A percentile compares a stretch with the other conserved stretches of the same genome.
These are phyloP conservation scores for Metschnikowia koreensis DNA, from an alignment of 805 yeast species.

Conservation along the genomic window DNA sequence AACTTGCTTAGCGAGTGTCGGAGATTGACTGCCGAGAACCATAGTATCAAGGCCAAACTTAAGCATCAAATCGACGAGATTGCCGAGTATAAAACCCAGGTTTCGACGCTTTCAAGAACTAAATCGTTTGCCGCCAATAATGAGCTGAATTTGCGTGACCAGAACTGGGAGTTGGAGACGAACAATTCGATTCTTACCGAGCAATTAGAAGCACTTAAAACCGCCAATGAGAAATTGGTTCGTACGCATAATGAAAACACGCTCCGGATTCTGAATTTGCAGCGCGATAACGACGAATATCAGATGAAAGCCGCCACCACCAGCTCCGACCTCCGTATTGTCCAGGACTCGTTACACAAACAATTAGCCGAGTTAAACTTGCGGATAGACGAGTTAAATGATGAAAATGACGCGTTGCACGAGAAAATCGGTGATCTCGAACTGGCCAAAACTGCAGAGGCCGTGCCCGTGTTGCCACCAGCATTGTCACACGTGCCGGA, in stretches of 20 bases:
- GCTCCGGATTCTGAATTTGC: slow-evolving; percentile 26
- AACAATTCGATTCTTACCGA: slow-evolving; percentile 47
- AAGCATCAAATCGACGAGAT: slow-evolving; percentile 44
- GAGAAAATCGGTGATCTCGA: slow-evolving; percentile 27
- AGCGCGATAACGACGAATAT: slow-evolving; percentile 50
- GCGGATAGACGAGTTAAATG: slow-evolving; percentile 59
- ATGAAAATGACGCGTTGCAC: slow-evolving; percentile 63
- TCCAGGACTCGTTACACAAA: slow-evolving; percentile 33
- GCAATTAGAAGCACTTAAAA: slow-evolving; percentile 37
- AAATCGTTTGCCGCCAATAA: slow-evolving; percentile 33
- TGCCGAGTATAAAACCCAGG: slow-evolving; percentile 35
- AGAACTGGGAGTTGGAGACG: slow-evolving; percentile 64
- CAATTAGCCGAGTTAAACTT: slow-evolving; percentile 50
- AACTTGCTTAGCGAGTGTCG: slow-evolving; percentile 69
- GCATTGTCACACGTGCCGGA: slow-evolving; percentile 1
- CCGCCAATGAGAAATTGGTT: slow-evolving; percentile 40
- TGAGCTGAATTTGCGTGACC: slow-evolving; percentile 54
- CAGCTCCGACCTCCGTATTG: slow-evolving; percentile 35
- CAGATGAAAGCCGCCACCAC: slow-evolving; percentile 40
- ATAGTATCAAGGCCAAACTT: slow-evolving; percentile 43
- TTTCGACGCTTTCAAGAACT: slow-evolving; percentile 33
- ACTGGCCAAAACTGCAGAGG: neutral
- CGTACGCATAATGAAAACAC: slow-evolving; percentile 33
- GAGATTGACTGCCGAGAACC: slow-evolving; percentile 63
- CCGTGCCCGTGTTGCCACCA: neutral